Conservation (phyloP, 1,139 yeast genomes). For the Candida neerlandica region DNA sequence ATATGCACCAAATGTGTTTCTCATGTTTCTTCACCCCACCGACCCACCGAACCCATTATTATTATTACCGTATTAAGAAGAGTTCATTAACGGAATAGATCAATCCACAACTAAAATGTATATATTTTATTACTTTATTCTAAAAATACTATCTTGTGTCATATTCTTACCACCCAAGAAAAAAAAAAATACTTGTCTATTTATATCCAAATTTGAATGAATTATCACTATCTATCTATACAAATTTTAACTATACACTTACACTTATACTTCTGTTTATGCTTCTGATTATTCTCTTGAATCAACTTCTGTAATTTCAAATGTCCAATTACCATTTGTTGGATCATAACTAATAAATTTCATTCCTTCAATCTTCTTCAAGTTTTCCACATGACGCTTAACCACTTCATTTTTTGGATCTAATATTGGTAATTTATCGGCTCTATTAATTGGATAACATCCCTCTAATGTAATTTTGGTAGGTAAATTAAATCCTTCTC, state of each 20-base stretch:
- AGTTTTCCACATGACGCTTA: slow-evolving; percentile 65
- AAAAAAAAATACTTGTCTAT: too few relatives aligned
- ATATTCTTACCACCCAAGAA: too few relatives aligned
- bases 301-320: slow-evolving; percentile 45
- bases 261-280: too few relatives aligned
- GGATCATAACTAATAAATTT: slow-evolving; percentile 78
- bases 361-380: slow-evolving; percentile 61
- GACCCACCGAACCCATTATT: too few relatives aligned
- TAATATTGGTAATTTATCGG: slow-evolving; percentile 70
- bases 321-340: slow-evolving; percentile 79
- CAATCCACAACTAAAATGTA: too few relatives aligned
- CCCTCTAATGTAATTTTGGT: slow-evolving; percentile 74
- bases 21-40: too few relatives aligned
- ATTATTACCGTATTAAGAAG: too few relatives aligned
- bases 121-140: too few relatives aligned
- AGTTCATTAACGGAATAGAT: too few relatives aligned
- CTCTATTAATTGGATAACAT: slow-evolving; percentile 76
- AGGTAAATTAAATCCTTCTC: slow-evolving; percentile 83
- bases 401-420: slow-evolving; percentile 79
- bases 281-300: slow-evolving; percentile 9
- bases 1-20: too few relatives aligned
- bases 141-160: too few relatives aligned
- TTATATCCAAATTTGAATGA: too few relatives aligned
- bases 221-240: not conserved
- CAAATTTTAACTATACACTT: not conserved